Evolutionary conservation across 2,329 filamentous ascomycete species (phyloP).

Genomic region (Phyllosticta citrichinensis): DNA sequence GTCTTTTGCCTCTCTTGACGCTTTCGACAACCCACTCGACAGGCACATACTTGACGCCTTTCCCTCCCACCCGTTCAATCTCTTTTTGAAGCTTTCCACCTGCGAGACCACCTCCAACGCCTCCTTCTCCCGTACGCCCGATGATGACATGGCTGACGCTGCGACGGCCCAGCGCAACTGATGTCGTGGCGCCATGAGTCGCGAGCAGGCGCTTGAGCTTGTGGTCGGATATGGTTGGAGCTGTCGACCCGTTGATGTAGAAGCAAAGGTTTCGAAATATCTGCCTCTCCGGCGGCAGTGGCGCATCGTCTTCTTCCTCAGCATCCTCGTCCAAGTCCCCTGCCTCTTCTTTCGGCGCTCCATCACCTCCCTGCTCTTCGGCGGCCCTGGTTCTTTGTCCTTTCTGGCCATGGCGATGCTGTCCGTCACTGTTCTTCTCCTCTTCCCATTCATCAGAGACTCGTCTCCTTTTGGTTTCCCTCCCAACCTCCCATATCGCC

Average conservation of each 20-base stretch:
- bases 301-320: neutral
- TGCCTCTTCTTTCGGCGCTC: neutral
- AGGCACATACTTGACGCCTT: slow-evolving; percentile 65
- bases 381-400: neutral
- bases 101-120: slow-evolving; percentile 65
- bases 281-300: slow-evolving; percentile 19
- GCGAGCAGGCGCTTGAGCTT: slow-evolving; percentile 69
- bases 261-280: slow-evolving; percentile 65
- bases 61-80: slow-evolving; percentile 56
- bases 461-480: slow-evolving; percentile 7
- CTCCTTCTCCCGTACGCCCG: slow-evolving; percentile 37
- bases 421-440: slow-evolving; percentile 14
- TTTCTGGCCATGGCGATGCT: neutral
- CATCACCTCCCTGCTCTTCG: neutral
- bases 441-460: slow-evolving; percentile 21
- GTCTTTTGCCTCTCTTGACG: slow-evolving; percentile 40
- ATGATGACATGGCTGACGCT: slow-evolving; percentile 81
- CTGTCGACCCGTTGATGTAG: slow-evolving; percentile 82
- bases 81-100: slow-evolving; percentile 74
- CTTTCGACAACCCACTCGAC: slow-evolving; percentile 55
- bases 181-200: slow-evolving; percentile 61
- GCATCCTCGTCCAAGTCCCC: neutral
- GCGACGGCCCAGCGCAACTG: slow-evolving; percentile 59
- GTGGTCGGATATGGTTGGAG: slow-evolving; percentile 74
- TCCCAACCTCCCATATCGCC: slow-evolving; percentile 26